Conservation (phyloP, 2,329 filamentous ascomycete genomes). For the Hymenoscyphus salicellus region DNA sequence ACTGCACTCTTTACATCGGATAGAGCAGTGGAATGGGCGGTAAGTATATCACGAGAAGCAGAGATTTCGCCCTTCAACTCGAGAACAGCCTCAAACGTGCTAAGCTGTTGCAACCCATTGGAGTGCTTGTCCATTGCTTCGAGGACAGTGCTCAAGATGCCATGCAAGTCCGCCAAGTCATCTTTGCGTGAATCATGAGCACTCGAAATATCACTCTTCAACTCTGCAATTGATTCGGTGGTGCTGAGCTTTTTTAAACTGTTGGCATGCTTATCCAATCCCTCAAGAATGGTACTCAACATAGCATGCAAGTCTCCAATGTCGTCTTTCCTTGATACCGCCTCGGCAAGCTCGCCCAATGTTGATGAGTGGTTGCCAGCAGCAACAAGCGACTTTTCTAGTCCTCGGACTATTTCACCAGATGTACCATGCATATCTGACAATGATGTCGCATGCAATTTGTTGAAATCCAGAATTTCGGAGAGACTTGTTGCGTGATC, state of each 20-base stretch:
- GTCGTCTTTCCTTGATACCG: background rate
- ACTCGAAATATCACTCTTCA: background rate
- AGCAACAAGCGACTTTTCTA: background rate
- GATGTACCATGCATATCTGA: background rate
- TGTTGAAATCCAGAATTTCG: constrained; percentile 1
- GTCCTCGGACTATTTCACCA: constrained; percentile 1
- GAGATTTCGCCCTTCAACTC: background rate
- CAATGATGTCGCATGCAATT: background rate
- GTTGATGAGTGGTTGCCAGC: constrained; percentile 1
- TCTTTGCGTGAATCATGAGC: background rate
- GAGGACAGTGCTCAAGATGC: background rate
- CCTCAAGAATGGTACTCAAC: background rate
- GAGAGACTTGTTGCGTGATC: background rate
- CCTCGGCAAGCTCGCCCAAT: background rate
- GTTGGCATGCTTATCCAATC: background rate
- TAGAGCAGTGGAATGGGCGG: background rate
- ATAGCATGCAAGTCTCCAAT: background rate
- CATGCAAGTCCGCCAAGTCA: background rate
- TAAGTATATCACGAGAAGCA: background rate
- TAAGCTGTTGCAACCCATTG: background rate
- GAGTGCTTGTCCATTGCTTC: background rate
- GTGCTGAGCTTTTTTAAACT: background rate
- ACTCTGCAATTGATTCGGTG: background rate
- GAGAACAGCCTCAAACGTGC: background rate
- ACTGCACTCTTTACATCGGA: background rate